phyloP scores from a whole-genome alignment of 2,329 filamentous ascomycete genomes.

The Epichloe amarillans region DNA sequence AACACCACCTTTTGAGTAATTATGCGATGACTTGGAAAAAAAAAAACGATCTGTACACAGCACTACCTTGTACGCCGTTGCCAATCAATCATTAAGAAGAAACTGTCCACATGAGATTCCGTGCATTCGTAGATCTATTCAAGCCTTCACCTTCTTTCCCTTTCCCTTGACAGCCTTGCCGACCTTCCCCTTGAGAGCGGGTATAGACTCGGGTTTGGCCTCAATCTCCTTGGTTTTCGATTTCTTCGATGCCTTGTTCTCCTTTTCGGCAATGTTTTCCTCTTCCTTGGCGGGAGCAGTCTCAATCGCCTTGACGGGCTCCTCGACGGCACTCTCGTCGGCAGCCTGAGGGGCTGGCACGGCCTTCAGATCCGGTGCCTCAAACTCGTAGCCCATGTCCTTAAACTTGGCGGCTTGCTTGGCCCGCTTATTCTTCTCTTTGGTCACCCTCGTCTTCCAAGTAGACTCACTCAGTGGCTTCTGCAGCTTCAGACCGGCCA shows the following conservation, averaged over 20 bases:
- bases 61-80: slow-evolving; percentile 6
- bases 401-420: slow-evolving; percentile 63
- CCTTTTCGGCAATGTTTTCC: slow-evolving; percentile 12
- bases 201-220: slow-evolving; percentile 8
- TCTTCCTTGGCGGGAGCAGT: slow-evolving; percentile 18
- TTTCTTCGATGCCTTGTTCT: slow-evolving; percentile 8
- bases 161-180: slow-evolving; percentile 19
- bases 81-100: background rate
- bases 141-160: slow-evolving; percentile 12
- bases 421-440: slow-evolving; percentile 57
- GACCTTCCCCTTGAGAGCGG: slow-evolving; percentile 11
- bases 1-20: background rate
- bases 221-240: slow-evolving; percentile 11
- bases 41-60: background rate
- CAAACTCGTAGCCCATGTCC: slow-evolving; percentile 72
- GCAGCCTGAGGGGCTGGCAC: slow-evolving; percentile 28
- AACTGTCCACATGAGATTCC: background rate
- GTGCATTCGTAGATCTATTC: slow-evolving; percentile 1
- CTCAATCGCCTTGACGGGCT: slow-evolving; percentile 22
- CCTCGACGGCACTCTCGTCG: slow-evolving; percentile 18
- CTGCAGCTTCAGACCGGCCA: slow-evolving; percentile 63
- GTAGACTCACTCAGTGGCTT: slow-evolving; percentile 57
- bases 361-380: slow-evolving; percentile 56
- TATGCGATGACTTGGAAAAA: background rate
- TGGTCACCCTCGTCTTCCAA: slow-evolving; percentile 66